A percentile compares a stretch with the other conserved stretches of the same genome.
These are phyloP conservation scores for Chaetothyriales sp. DNA, from an alignment of 2,329 filamentous ascomycete species.

Conservation along the genomic window DNA sequence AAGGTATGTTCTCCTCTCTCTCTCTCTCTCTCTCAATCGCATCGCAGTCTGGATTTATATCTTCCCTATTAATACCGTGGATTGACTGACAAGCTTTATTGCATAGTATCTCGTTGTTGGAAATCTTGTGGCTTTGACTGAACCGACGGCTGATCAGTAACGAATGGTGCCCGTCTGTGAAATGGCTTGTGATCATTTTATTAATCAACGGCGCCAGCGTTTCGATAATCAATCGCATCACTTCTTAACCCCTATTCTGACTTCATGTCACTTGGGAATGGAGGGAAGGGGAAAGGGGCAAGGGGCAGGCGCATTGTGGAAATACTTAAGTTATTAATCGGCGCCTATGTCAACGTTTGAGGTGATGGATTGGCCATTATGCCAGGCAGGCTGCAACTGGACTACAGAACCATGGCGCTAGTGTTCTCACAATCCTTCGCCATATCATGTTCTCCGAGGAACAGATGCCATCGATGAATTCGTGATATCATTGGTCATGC, in stretches of 20 bases:
- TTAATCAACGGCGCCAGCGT: no score
- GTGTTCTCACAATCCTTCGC: background rate
- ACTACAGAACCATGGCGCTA: background rate
- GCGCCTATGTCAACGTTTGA: background rate
- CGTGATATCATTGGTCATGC: background rate
- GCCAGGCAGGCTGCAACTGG: background rate
- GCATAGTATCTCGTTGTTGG: constrained; percentile 72
- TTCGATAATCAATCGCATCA: no score
- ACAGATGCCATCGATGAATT: background rate
- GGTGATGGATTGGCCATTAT: background rate
- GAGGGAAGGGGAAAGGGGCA: no score
- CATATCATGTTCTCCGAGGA: background rate
- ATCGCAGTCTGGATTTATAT: background rate
- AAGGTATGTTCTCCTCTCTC: constrained; percentile 34
- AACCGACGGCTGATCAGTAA: background rate
- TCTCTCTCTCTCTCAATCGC: background rate
- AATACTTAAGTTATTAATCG: background rate
- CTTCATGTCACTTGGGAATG: no score
- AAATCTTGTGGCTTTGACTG: constrained; percentile 47
- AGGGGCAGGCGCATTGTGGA: background rate
- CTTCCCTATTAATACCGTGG: background rate
- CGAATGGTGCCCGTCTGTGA: background rate
- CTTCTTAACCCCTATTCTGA: no score
- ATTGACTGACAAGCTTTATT: background rate
- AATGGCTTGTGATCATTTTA: background rate